Percentiles rank a stretch among this genome's conserved stretches.
Conservation (phyloP, 176 grass and related monocot genomes). For the Lolium perenne region DNA sequence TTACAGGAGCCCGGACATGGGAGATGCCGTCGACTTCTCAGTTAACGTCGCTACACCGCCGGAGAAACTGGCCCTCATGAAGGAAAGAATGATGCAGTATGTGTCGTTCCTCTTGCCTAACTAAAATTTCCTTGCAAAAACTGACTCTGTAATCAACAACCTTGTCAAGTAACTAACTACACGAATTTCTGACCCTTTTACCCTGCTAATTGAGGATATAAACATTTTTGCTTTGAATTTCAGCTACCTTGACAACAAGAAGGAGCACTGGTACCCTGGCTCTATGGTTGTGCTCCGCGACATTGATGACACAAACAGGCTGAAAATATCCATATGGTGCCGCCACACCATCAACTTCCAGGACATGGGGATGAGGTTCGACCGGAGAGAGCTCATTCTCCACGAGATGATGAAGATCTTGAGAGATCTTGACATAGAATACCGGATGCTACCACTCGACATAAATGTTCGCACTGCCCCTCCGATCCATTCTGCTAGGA, state of each 20-base stretch:
- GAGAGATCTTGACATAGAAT: conserved; percentile 90
- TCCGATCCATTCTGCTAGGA: conserved; percentile 49
- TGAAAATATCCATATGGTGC: conserved; percentile 87
- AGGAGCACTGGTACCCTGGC: conserved; percentile 89
- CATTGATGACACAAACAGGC: conserved; percentile 80
- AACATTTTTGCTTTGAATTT: not conserved
- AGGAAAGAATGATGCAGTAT: conserved; percentile 84
- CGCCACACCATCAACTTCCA: conserved; percentile 93
- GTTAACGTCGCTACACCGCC: conserved; percentile 78
- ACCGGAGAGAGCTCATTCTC: conserved; percentile 78
- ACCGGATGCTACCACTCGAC: conserved; percentile 81
- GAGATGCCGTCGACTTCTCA: conserved; percentile 79
- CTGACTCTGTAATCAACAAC: not conserved
- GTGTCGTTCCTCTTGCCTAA: not conserved
- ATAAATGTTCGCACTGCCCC: conserved; percentile 77
- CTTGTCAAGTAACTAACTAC: not conserved
- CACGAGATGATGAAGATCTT: conserved; percentile 90
- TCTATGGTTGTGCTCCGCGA: conserved; percentile 79
- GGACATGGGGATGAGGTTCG: conserved; percentile 77
- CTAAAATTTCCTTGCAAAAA: not conserved
- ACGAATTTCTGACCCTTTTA: not conserved
- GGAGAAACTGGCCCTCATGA: conserved; percentile 88
- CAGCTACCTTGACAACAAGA: conserved; percentile 95
- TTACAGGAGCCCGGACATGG: conserved; percentile 97
- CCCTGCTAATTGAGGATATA: not conserved